Evolutionary conservation across 257 asterid genomes (phyloP).

Genomic region (Parsonsia alboflavescens): DNA sequence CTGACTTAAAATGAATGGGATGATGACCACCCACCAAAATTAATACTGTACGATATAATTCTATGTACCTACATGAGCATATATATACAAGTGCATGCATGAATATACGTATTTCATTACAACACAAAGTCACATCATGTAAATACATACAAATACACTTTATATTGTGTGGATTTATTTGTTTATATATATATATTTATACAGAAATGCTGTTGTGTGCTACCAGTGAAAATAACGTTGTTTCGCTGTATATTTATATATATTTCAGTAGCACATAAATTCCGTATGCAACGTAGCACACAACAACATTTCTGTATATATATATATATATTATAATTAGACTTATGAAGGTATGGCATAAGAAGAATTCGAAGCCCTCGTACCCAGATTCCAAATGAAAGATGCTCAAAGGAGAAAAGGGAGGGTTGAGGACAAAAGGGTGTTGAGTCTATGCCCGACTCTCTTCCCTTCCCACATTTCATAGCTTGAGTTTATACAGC

Average conservation of each 20-base stretch:
- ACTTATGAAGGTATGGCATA: neutral
- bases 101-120: too few relatives aligned
- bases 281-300: too few relatives aligned
- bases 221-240: too few relatives aligned
- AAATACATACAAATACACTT: too few relatives aligned
- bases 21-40: neutral
- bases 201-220: too few relatives aligned
- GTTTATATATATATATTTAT: too few relatives aligned
- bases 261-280: too few relatives aligned
- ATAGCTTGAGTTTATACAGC: neutral
- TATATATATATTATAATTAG: too few relatives aligned
- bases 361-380: neutral
- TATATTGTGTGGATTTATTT: too few relatives aligned
- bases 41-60: neutral
- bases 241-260: too few relatives aligned
- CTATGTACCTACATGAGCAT: neutral
- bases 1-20: neutral
- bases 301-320: too few relatives aligned
- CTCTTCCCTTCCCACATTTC: neutral
- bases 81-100: neutral
- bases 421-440: neutral
- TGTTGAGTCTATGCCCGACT: conserved; percentile 6
- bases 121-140: too few relatives aligned
- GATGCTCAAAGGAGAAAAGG: neutral
- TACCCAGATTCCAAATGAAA: neutral